These are phyloP conservation scores for Fistulifera solaris DNA, from an alignment of 108 stramenopile species.

Conservation along the genomic window DNA sequence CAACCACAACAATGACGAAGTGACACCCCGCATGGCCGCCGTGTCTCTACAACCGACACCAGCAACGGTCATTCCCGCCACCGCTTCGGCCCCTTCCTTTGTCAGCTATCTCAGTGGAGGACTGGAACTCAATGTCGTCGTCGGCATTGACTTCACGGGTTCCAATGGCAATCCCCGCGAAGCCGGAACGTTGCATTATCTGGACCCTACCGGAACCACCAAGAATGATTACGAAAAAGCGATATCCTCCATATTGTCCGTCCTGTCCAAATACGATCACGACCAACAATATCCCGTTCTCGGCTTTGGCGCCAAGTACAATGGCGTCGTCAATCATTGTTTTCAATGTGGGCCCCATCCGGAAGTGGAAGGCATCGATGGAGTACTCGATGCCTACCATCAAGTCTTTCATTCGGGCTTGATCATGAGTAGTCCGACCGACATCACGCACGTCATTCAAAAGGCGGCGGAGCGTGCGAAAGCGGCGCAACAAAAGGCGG, in stretches of 20 bases:
- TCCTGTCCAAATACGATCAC: constrained; percentile 68
- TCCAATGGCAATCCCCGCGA: constrained; percentile 78
- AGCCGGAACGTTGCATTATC: constrained; percentile 65
- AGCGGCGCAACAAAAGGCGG: constrained; percentile 19
- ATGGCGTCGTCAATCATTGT: constrained; percentile 60
- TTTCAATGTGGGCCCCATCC: constrained; percentile 48
- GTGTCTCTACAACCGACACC: constrained; percentile 14
- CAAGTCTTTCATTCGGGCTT: constrained; percentile 40
- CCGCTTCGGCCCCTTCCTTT: constrained; percentile 19
- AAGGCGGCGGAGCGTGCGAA: constrained; percentile 47
- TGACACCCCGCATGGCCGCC: constrained; percentile 1
- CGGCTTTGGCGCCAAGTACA: constrained; percentile 88
- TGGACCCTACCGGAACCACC: constrained; percentile 30
- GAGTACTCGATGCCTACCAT: constrained; percentile 67
- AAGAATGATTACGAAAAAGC: constrained; percentile 73
- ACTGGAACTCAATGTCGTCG: constrained; percentile 41
- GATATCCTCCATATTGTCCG: constrained; percentile 43
- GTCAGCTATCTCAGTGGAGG: constrained; percentile 46
- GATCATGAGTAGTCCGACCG: constrained; percentile 77
- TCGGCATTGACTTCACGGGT: constrained; percentile 91
- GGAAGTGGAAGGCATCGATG: constrained; percentile 59
- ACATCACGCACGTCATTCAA: constrained; percentile 72
- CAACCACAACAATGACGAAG: constrained; percentile 17
- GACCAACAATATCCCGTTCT: constrained; percentile 76
- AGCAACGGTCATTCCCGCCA: constrained; percentile 1